Conservation (phyloP, 768 basidiomycete genomes). For the Termitomyces sp. region DNA sequence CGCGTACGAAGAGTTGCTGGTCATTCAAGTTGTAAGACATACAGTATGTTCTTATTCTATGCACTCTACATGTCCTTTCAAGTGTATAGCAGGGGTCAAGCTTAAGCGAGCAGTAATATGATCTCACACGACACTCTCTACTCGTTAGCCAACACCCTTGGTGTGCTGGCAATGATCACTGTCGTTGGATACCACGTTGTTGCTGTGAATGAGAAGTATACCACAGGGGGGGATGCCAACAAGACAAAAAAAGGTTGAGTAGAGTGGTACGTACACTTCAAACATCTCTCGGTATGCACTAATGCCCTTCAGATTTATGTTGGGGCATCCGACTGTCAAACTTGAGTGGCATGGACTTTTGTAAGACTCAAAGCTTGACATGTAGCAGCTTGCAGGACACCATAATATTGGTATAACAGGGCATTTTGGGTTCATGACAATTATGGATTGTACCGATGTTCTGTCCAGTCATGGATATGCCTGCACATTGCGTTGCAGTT, state of each 20-base stretch:
- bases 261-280: background rate
- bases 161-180: constrained; percentile 79
- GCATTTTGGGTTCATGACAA: background rate
- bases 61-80: background rate
- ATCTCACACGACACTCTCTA: constrained; percentile 80
- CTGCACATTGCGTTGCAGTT: background rate
- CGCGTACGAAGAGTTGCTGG: background rate
- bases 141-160: constrained; percentile 77
- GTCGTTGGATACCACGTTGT: constrained; percentile 90
- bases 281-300: background rate
- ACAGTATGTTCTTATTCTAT: background rate
- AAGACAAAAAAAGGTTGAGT: constrained; percentile 16
- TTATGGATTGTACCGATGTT: background rate
- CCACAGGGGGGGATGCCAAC: constrained; percentile 19
- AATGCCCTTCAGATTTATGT: background rate
- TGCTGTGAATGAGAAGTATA: constrained; percentile 66
- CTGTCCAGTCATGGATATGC: background rate
- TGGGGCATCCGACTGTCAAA: background rate
- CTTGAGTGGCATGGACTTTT: background rate
- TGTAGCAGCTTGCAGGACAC: background rate
- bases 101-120: constrained; percentile 36
- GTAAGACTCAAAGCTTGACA: background rate
- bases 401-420: background rate
- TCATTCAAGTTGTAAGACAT: background rate
- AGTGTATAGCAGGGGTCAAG: background rate